A percentile compares a stretch with the other conserved stretches of the same genome.
Evolutionary conservation across 306 rosid species (phyloP).

Genomic region (Urtica urens): DNA sequence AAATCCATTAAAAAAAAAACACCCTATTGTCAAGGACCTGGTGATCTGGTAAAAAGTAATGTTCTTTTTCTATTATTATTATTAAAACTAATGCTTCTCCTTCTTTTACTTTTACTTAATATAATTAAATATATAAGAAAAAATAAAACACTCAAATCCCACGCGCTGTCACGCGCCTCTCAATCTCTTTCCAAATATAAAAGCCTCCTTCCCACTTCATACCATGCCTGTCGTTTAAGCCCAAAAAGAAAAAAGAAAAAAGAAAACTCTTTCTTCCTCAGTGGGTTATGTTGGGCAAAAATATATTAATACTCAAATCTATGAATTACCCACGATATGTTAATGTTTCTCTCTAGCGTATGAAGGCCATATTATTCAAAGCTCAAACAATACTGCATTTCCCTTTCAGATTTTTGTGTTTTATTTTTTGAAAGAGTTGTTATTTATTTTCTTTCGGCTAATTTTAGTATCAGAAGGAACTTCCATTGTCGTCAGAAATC

Average conservation of each 20-base stretch:
- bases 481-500: conserved; percentile 8
- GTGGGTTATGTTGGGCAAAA: conserved; percentile 28
- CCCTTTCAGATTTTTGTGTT: too few relatives aligned
- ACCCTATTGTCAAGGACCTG: too few relatives aligned
- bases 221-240: conserved; percentile 36
- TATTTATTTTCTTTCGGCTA: background rate
- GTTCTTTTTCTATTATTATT: too few relatives aligned
- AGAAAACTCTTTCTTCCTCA: conserved; percentile 5
- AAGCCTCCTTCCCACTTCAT: conserved; percentile 31
- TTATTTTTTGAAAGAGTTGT: too few relatives aligned
- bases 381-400: conserved; percentile 9
- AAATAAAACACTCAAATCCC: background rate
- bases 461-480: too few relatives aligned
- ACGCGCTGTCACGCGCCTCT: conserved; percentile 20
- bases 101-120: too few relatives aligned
- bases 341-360: conserved; percentile 26
- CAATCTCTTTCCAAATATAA: conserved; percentile 10
- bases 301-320: conserved; percentile 47
- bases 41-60: too few relatives aligned
- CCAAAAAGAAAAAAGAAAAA: conserved; percentile 16
- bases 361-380: conserved; percentile 17
- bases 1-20: too few relatives aligned
- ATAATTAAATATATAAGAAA: background rate
- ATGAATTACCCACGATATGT: conserved; percentile 27
- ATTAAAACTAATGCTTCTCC: too few relatives aligned